A percentile compares a stretch with the other conserved stretches of the same genome.
Evolutionary conservation across 345 rosid genomes (phyloP).

Genomic region (Gossypium longicalyx): DNA sequence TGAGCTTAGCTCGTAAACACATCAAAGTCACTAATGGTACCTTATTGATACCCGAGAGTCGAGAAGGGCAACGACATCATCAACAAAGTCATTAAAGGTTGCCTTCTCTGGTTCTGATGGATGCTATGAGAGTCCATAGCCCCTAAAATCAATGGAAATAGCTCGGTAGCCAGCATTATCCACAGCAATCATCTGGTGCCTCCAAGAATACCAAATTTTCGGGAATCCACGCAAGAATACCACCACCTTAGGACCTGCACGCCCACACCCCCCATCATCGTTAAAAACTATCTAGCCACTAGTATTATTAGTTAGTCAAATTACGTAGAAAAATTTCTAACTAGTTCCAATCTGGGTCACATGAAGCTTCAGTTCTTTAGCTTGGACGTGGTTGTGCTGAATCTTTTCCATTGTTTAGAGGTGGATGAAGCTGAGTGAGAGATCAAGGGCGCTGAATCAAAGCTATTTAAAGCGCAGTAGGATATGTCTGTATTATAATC

Average conservation of each 20-base stretch:
- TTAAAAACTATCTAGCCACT: not conserved
- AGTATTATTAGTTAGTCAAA: too few species aligned
- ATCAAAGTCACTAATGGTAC: not conserved
- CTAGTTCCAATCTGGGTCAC: too few species aligned
- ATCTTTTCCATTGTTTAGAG: too few species aligned
- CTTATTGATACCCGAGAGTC: slow-evolving; percentile 25
- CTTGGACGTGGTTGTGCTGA: too few species aligned
- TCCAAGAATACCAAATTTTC: slow-evolving; percentile 44
- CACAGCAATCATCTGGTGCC: slow-evolving; percentile 38
- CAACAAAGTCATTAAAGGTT: slow-evolving; percentile 31
- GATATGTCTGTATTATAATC: too few species aligned
- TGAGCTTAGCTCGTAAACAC: not conserved
- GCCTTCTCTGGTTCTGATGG: slow-evolving; percentile 28
- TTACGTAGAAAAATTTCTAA: too few species aligned
- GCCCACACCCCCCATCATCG: not conserved
- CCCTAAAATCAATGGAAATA: slow-evolving; percentile 36
- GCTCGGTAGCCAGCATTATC: slow-evolving; percentile 36
- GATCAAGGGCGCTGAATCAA: too few species aligned
- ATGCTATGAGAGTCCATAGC: slow-evolving; percentile 29
- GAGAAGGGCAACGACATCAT: slow-evolving; percentile 29
- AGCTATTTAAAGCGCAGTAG: too few species aligned
- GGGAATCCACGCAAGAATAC: slow-evolving; percentile 42
- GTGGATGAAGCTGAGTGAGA: too few species aligned
- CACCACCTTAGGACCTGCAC: slow-evolving; percentile 24
- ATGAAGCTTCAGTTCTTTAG: too few species aligned